These are phyloP conservation scores for Adansonia madagascariensis DNA, from an alignment of 441 rosid genomes.

Conservation along the genomic window DNA sequence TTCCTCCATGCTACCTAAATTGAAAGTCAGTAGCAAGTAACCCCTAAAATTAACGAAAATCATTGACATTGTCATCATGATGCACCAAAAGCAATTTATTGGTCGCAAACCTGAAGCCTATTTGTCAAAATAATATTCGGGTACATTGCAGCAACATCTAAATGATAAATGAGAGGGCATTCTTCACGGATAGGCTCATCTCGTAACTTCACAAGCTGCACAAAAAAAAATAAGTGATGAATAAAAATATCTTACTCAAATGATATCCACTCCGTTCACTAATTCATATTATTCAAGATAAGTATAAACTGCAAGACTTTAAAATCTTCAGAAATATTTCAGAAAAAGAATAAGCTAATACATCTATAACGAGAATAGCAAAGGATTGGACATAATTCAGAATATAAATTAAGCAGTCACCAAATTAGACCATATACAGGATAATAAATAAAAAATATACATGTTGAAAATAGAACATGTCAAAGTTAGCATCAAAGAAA, in stretches of 20 bases:
- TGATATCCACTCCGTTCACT: background rate
- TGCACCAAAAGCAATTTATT: constrained; percentile 21
- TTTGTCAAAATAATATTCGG: constrained; percentile 98
- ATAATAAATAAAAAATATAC: background rate
- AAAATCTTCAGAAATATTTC: background rate
- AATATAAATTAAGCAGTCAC: background rate
- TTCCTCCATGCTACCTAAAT: constrained; percentile 2
- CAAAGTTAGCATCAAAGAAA: constrained; percentile 23
- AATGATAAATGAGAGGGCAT: constrained; percentile 96
- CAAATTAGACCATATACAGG: background rate
- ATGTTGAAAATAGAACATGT: background rate
- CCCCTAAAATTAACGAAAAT: constrained; percentile 5
- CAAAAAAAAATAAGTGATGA: constrained; percentile 31
- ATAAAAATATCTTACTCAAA: constrained; percentile 13
- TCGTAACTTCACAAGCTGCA: constrained; percentile 81
- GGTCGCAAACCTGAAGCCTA: constrained; percentile 87
- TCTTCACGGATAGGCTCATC: constrained; percentile 88
- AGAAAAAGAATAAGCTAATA: background rate
- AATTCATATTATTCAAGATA: background rate
- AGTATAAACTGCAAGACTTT: constrained; percentile 24
- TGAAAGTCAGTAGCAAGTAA: background rate
- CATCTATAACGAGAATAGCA: background rate
- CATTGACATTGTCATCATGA: constrained; percentile 23
- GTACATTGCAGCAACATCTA: constrained; percentile 99
- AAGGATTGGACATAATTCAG: constrained; percentile 18